These are phyloP conservation scores for Phytophthora hybrid DNA, from an alignment of 352 stramenopile genomes.

Conservation along the genomic window DNA sequence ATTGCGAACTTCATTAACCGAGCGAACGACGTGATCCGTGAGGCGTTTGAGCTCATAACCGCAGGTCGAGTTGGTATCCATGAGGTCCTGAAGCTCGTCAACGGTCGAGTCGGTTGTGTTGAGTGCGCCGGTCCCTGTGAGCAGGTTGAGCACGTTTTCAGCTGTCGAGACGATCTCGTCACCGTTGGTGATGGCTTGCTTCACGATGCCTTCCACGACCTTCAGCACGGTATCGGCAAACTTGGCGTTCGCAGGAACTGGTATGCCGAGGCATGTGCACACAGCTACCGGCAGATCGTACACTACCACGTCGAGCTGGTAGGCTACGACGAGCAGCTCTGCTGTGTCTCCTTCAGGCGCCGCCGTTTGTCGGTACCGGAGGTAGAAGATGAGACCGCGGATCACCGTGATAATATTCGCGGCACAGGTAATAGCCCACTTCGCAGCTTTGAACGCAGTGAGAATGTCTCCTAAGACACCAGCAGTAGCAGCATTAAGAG, in stretches of 20 bases:
- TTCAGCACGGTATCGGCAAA: constrained; percentile 24
- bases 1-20: constrained; percentile 30
- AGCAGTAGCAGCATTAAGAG: constrained; percentile 32
- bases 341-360: constrained; percentile 30
- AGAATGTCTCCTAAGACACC: constrained; percentile 38
- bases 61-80: constrained; percentile 28
- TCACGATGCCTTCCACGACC: constrained; percentile 40
- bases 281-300: constrained; percentile 32
- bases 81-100: constrained; percentile 37
- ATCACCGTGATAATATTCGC: constrained; percentile 33
- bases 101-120: constrained; percentile 28
- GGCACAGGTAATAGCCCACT: constrained; percentile 36
- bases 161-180: constrained; percentile 36
- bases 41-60: constrained; percentile 34
- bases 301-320: constrained; percentile 31
- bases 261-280: constrained; percentile 22
- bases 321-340: constrained; percentile 27
- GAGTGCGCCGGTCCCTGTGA: constrained; percentile 26
- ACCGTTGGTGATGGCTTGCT: constrained; percentile 37
- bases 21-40: constrained; percentile 20
- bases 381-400: constrained; percentile 29
- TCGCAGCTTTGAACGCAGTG: constrained; percentile 30
- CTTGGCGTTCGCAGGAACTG: constrained; percentile 20
- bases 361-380: constrained; percentile 32
- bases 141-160: constrained; percentile 34